These are phyloP conservation scores for Penicillium herquei DNA, from an alignment of 495 filamentous ascomycete genomes.

Conservation along the genomic window DNA sequence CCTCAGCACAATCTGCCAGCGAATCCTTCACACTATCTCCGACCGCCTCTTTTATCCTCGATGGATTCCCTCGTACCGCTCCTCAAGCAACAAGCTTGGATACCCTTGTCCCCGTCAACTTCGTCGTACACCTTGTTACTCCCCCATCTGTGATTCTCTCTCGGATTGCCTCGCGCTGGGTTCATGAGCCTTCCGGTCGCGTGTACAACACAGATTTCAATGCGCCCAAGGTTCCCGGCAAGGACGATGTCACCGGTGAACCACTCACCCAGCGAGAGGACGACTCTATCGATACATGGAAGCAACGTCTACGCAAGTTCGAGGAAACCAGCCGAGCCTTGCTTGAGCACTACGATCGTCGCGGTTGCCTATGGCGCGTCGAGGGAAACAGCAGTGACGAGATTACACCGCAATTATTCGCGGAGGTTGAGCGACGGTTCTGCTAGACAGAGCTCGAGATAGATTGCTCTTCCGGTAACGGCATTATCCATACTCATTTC, in stretches of 20 bases:
- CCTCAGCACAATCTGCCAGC: slow-evolving; percentile 10
- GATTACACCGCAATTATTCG: slow-evolving; percentile 81
- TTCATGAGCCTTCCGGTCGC: slow-evolving; percentile 87
- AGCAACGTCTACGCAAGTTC: slow-evolving; percentile 73
- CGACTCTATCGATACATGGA: slow-evolving; percentile 85
- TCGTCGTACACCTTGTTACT: slow-evolving; percentile 64
- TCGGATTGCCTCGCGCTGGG: slow-evolving; percentile 86
- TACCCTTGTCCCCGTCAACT: slow-evolving; percentile 81
- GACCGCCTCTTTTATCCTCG: slow-evolving; percentile 85
- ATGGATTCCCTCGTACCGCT: slow-evolving; percentile 91
- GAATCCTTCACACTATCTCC: slow-evolving; percentile 60
- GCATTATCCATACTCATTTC: not conserved
- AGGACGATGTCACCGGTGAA: slow-evolving; percentile 92
- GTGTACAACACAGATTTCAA: slow-evolving; percentile 96
- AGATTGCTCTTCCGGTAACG: not conserved
- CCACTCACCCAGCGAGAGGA: slow-evolving; percentile 76
- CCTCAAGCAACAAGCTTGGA: slow-evolving; percentile 76
- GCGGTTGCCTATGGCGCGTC: slow-evolving; percentile 86
- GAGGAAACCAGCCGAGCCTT: slow-evolving; percentile 82
- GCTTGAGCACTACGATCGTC: slow-evolving; percentile 82
- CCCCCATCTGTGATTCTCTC: slow-evolving; percentile 74
- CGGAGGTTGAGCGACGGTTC: slow-evolving; percentile 79
- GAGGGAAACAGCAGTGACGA: slow-evolving; percentile 87
- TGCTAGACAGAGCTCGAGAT: slow-evolving; percentile 24
- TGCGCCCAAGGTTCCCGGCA: slow-evolving; percentile 71